Evolutionary conservation across 2,329 filamentous ascomycete genomes (phyloP).

Genomic region (Shiraia sp.): DNA sequence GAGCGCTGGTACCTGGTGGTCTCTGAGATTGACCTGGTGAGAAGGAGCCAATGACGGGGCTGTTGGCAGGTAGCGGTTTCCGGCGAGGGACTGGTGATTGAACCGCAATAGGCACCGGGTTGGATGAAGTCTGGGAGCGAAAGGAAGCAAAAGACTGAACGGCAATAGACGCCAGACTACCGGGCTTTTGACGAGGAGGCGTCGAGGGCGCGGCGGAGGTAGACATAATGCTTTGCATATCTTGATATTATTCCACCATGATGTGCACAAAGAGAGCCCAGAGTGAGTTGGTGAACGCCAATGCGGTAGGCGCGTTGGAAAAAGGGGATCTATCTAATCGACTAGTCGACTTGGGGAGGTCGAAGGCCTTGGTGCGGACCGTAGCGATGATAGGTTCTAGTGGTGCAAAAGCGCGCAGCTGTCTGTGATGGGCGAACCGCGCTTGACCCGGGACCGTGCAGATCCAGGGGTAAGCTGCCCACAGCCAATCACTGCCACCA

Average conservation of each 20-base stretch:
- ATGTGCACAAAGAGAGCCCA: constrained; percentile 35
- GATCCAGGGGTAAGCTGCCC: too few species aligned
- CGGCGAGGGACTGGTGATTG: constrained; percentile 51
- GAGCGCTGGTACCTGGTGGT: constrained; percentile 9
- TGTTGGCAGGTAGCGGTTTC: constrained; percentile 59
- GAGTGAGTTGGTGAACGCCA: constrained; percentile 26
- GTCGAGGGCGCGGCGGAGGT: constrained; percentile 27
- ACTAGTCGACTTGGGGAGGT: constrained; percentile 12
- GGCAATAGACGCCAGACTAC: constrained; percentile 46
- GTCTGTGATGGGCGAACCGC: not conserved
- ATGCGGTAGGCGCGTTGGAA: constrained; percentile 24
- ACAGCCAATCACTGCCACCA: too few species aligned
- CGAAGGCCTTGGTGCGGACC: not conserved
- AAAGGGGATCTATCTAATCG: constrained; percentile 36
- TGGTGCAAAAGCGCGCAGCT: not conserved
- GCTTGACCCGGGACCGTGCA: too few species aligned
- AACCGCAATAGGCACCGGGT: constrained; percentile 28
- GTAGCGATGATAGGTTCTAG: not conserved
- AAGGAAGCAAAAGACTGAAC: constrained; percentile 51
- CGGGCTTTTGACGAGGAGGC: constrained; percentile 34
- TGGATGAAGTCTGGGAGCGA: constrained; percentile 47
- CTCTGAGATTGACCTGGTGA: constrained; percentile 47
- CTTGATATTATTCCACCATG: constrained; percentile 26
- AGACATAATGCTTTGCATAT: constrained; percentile 39
- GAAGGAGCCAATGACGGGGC: constrained; percentile 52